A percentile compares a stretch with the other conserved stretches of the same genome.
These are phyloP conservation scores for Xylariales sp. DNA, from an alignment of 2,329 filamentous ascomycete genomes.

Conservation along the genomic window DNA sequence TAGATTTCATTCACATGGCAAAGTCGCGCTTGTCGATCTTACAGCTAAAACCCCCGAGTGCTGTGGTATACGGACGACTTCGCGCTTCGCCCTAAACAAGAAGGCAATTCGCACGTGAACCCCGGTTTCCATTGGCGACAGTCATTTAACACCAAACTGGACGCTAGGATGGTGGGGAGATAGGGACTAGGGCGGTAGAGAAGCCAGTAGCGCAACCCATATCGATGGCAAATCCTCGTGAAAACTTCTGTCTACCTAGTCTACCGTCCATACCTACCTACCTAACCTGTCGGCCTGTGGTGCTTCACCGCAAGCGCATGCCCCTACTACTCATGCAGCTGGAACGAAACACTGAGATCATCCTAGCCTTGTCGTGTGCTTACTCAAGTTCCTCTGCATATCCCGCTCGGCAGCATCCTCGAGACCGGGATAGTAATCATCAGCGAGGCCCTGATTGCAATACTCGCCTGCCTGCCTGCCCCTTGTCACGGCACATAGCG, in stretches of 20 bases:
- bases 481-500: constrained; percentile 7
- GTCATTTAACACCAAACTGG: constrained; percentile 1
- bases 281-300: too few relatives aligned
- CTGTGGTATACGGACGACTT: too few relatives aligned
- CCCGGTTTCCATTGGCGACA: not conserved
- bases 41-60: too few relatives aligned
- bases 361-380: too few relatives aligned
- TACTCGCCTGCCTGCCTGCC: not conserved
- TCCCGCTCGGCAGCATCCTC: constrained; percentile 6
- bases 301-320: constrained; percentile 4
- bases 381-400: constrained; percentile 3
- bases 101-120: constrained; percentile 5
- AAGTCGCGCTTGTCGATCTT: too few relatives aligned
- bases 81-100: not conserved
- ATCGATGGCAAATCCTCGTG: not conserved
- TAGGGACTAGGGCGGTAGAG: not conserved
- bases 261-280: too few relatives aligned
- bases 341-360: too few relatives aligned
- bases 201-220: not conserved
- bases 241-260: not conserved
- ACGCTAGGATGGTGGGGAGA: constrained; percentile 5
- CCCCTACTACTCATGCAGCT: too few relatives aligned
- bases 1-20: not conserved
- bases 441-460: constrained; percentile 1
- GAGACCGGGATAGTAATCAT: constrained; percentile 2